These are phyloP conservation scores for Pythium sukuiense DNA, from an alignment of 352 stramenopile genomes.

Conservation along the genomic window DNA sequence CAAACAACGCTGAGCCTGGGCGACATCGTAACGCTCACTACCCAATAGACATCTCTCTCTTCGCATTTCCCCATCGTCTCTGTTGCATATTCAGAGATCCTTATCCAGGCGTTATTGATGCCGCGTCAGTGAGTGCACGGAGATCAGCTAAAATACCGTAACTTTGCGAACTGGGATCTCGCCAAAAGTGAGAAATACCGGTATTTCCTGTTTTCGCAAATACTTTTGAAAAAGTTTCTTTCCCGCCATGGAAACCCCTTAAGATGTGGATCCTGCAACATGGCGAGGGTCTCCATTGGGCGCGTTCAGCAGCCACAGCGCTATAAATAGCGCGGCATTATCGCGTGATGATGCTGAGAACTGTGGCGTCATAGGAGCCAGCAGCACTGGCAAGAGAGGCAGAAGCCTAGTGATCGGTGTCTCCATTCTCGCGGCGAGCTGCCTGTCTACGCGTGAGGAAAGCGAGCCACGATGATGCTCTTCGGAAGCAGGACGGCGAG, in stretches of 20 bases:
- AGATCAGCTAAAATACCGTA: no score
- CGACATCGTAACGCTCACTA: not conserved
- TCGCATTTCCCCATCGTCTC: not conserved
- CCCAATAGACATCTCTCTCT: not conserved
- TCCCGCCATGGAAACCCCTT: not conserved
- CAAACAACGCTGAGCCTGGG: not conserved
- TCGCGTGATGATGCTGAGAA: slow-evolving; percentile 1
- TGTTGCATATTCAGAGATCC: no score
- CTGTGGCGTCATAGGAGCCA: not conserved
- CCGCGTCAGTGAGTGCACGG: no score
- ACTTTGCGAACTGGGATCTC: not conserved
- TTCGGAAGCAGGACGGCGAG: slow-evolving; percentile 26
- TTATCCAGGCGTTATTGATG: no score
- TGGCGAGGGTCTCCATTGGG: not conserved
- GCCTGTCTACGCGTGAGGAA: not conserved
- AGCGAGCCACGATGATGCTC: slow-evolving; percentile 23
- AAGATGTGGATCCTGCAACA: not conserved
- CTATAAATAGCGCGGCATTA: slow-evolving; percentile 1
- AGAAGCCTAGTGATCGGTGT: not conserved
- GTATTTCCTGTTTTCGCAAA: not conserved
- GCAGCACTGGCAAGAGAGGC: not conserved
- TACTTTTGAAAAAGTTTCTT: not conserved
- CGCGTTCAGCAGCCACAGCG: not conserved
- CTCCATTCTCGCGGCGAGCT: not conserved
- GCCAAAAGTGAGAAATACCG: not conserved